phyloP scores from a whole-genome alignment of 2,329 filamentous ascomycete species.

The Colletotrichum simmondsii region DNA sequence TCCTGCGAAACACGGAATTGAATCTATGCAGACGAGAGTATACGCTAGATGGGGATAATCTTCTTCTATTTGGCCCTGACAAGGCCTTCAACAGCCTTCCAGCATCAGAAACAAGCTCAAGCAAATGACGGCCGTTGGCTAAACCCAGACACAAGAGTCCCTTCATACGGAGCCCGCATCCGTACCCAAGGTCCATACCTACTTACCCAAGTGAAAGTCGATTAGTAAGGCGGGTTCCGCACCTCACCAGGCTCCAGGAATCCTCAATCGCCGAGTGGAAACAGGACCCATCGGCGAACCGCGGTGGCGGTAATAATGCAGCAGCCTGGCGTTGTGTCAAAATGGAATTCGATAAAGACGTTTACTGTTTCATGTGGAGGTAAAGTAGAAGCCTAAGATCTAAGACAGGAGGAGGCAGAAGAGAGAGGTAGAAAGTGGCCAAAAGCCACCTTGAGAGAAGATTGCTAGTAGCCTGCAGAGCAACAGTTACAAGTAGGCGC shows the following conservation, averaged over 20 bases:
- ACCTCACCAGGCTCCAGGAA: background rate
- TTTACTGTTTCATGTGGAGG: background rate
- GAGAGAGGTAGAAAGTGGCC: background rate
- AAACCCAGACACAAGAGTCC: background rate
- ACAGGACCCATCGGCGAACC: constrained; percentile 21
- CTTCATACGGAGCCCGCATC: no score
- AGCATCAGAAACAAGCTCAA: background rate
- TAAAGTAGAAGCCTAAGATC: background rate
- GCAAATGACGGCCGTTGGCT: no score
- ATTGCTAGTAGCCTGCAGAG: background rate
- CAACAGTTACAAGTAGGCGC: background rate
- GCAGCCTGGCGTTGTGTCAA: background rate
- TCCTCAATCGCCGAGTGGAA: constrained; percentile 16
- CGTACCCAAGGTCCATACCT: background rate
- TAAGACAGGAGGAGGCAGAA: background rate
- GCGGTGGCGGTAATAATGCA: constrained; percentile 10
- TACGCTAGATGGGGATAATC: background rate
- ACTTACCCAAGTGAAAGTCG: background rate
- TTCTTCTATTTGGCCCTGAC: background rate
- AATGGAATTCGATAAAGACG: background rate
- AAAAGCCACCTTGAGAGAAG: background rate
- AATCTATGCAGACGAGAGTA: background rate
- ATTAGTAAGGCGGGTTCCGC: background rate
- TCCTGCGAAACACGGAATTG: background rate
- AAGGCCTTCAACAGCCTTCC: background rate